Base-by-base conservation (phyloP, 352 stramenopile genomes). In the Globisporangium parvum region DNA sequence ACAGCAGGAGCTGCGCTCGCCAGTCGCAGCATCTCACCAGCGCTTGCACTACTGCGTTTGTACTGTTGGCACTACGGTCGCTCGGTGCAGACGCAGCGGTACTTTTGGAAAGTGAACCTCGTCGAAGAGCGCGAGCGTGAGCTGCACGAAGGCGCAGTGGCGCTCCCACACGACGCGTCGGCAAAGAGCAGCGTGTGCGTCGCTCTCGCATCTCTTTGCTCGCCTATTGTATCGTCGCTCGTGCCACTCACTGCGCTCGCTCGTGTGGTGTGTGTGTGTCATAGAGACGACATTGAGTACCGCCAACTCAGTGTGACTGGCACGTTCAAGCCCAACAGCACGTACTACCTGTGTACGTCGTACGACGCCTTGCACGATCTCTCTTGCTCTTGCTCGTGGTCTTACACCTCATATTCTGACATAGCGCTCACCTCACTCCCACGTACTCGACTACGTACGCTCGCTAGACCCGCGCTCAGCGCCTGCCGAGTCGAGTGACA, bases 41-140 rank as follows among this genome's bases (percentile, higher is more conserved):
- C 39, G 2, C 12, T 45, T 14, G n/a, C 21, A 18, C 39, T 45
- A 20, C 39, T 45, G 39, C 39, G 14, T n/a, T n/a, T n/a, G n/a
- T n/a, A n/a, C n/a, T n/a, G n/a, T n/a, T n/a, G n/a, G n/a, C n/a
- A n/a, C n/a, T n/a, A n/a, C n/a, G n/a, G n/a, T n/a, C 39, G 6
- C 39, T 18, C 39, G 14, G 21, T 70, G 48, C 51, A 95, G 85
- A 91, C 71, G 18, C 67, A 93, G 59, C 77, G 87, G 0, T 96
- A 96, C 73, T 88, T 76, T 58, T 96, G 87, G 87, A 96, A 96
- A 60, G 69, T 90, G n/a, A 66, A 87, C 37, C 47, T 96, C 54
- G 87, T 96, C 24, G 81, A 93, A 51, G 70, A 95, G 58, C 84
- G 87, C 52, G 80, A 79, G 47, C 81, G 88, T 59, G 79, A 91